Evolutionary conservation across 2,329 filamentous ascomycete genomes (phyloP), one percentile per base, ranked within the genome.

Genomic region (Pseudogymnoascus sp.): DNA sequence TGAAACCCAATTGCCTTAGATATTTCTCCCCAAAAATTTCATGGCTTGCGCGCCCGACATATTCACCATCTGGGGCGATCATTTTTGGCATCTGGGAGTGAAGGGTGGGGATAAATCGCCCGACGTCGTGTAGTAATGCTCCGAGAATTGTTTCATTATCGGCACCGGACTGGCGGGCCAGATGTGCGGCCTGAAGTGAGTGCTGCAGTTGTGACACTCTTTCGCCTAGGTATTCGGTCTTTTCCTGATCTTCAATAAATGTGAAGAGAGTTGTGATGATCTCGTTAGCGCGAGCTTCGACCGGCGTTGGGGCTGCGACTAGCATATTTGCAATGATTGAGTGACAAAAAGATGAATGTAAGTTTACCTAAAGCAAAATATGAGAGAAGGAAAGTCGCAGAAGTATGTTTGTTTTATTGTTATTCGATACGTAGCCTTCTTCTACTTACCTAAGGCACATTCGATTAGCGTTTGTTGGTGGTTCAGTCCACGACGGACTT

Each of bases 111-210:
- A 64, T 61, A 45, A 64, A 64, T 22, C 52, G 60, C 3, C 62
- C 62, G 16, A 64, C 52, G 60, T 64, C 62, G 19, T 64, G 62
- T 9, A 64, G 62, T n/a, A 62, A 33, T 9, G 62, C 62, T 28
- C 28, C 62, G 12, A 63, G 60, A 41, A 63, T 52, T 19, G 60
- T 61, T 22, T 63, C 62, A 39, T 63, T 38, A 25, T 61, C 59
- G 11, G 59, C 35, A 23, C 36, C 38, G 19, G 59, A 23, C 11
- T 33, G 23, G 35, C 36, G 42, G 22, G 62, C 62, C 5, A 58
- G 60, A 28, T 61, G 60, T 11, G 62, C 62, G 30, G 58, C 25
- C 36, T 64, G 62, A 16, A 64, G 38, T 2, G 42, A 58, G 16
- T 64, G 62, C 25, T 38, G 33, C 11, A 64, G 60, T 28, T 64